A percentile compares a stretch with the other conserved stretches of the same genome.
These are phyloP conservation scores for Turritis glabra DNA, from an alignment of 345 rosid species.

Conservation along the genomic window DNA sequence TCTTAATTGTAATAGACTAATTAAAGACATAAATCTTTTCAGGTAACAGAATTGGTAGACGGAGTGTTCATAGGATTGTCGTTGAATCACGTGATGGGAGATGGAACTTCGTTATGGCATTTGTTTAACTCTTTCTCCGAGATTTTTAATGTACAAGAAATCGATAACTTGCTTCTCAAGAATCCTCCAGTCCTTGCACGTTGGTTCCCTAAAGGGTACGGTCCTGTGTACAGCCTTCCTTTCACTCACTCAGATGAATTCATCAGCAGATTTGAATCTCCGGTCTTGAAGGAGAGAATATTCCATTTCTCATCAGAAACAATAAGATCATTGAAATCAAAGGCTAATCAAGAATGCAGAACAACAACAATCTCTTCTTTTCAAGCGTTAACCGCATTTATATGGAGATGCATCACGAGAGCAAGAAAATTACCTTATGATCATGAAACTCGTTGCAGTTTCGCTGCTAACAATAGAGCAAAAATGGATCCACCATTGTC, in stretches of 20 bases:
- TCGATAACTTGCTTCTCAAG: constrained; percentile 25
- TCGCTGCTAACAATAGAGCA: constrained; percentile 48
- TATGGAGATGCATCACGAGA: constrained; percentile 56
- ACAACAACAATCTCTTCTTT: constrained; percentile 59
- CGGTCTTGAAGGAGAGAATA: constrained; percentile 48
- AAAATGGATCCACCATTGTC: constrained; percentile 53
- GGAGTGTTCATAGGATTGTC: constrained; percentile 69
- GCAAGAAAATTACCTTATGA: constrained; percentile 38
- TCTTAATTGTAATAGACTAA: too few relatives aligned
- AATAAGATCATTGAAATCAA: constrained; percentile 47
- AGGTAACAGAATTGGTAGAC: constrained; percentile 57
- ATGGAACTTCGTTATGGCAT: constrained; percentile 67
- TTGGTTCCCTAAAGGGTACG: constrained; percentile 58
- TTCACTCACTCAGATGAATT: constrained; percentile 44
- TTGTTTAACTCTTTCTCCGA: constrained; percentile 66
- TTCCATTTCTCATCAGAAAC: constrained; percentile 61
- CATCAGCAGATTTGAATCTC: constrained; percentile 43
- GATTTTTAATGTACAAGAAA: constrained; percentile 47
- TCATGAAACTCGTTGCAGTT: constrained; percentile 42
- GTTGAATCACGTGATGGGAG: constrained; percentile 54
- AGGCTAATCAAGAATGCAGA: constrained; percentile 49
- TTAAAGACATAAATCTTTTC: not conserved
- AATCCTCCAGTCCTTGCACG: constrained; percentile 45
- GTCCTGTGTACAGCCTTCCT: constrained; percentile 47
- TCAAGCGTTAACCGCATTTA: constrained; percentile 54